phyloP scores from a whole-genome alignment of 768 basidiomycete species.

The Candolleomyces aberdarensis region DNA sequence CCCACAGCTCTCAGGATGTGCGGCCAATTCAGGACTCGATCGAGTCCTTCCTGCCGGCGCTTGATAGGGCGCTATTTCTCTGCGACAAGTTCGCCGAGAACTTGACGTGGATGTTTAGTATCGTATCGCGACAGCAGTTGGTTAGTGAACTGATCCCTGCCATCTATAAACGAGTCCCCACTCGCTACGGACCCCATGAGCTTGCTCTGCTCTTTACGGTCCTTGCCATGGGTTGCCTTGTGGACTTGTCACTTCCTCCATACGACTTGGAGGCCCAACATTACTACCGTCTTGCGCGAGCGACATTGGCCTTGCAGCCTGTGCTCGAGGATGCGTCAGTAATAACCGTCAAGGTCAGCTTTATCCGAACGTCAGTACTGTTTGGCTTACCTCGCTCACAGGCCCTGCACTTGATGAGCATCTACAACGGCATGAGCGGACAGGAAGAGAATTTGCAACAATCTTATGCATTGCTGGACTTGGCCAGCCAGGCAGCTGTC shows the following conservation, averaged over 20 bases:
- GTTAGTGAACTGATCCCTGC: conserved; percentile 43
- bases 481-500: conserved; percentile 46
- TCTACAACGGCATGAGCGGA: conserved; percentile 53
- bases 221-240: conserved; percentile 45
- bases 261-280: conserved; percentile 52
- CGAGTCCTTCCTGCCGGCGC: conserved; percentile 42
- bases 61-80: conserved; percentile 37
- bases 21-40: conserved; percentile 36
- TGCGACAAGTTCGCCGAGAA: conserved; percentile 48
- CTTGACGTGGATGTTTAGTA: conserved; percentile 48
- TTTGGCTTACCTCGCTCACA: conserved; percentile 11
- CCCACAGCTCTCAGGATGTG: conserved; percentile 27
- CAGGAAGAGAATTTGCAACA: conserved; percentile 48
- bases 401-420: conserved; percentile 50
- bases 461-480: conserved; percentile 42
- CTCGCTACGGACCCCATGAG: conserved; percentile 46
- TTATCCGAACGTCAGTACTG: background rate
- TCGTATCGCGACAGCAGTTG: conserved; percentile 44
- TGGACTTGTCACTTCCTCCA: conserved; percentile 43
- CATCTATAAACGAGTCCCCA: conserved; percentile 38
- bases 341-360: conserved; percentile 40
- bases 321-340: conserved; percentile 42
- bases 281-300: conserved; percentile 46
- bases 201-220: conserved; percentile 45
- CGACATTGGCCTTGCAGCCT: conserved; percentile 44